Evolutionary conservation across 768 basidiomycete genomes (phyloP), one percentile per base, ranked within the genome.

Genomic region (Royoungia palumana): DNA sequence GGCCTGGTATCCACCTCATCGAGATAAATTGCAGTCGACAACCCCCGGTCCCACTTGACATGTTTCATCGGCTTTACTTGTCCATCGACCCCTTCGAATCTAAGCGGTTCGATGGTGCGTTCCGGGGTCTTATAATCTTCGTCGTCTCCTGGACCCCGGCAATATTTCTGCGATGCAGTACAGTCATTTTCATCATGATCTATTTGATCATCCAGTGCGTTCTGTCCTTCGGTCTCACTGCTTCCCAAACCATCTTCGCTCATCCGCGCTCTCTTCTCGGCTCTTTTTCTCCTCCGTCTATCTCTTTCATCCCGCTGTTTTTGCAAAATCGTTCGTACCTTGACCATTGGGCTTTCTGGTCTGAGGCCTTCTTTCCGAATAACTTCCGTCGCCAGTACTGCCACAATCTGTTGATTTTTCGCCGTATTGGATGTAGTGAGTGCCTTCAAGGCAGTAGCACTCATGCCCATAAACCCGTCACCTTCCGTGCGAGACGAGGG

Each of bases 341-440:
- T 88, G 43, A 87, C 80, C n/a, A 72, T 76, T 6, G 89, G 89
- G 59, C 89, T 92, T 53, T 85, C 87, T 10, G 89, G 89, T 46
- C 89, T 72, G 30, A 69, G 63, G 24, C 89, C 89, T 36, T 82
- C 77, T 64, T 77, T 87, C 41, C 81, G 75, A 25, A 92, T 70
- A 17, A 91, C 76, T 64, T 87, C 80, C 30, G 78, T 88, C 64
- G 86, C 81, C 34, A 92, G 65, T 52, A 75, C 77, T 6, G 78
- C 72, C 20, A 79, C 55, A 41, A 83, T 87, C 41, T 75, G 70
- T 69, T 92, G 87, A 58, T 92, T 92, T 62, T 70, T 79, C 41
- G 72, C 66, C 1, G 89, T 92, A 64, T 92, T 91, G 35, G 79
- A 76, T 14, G 73, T 74, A 10, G 89, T 92, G 46, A 92, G 74